Base-by-base conservation (phyloP, 1,139 yeast species). In the Yamadazyma diospyri region DNA sequence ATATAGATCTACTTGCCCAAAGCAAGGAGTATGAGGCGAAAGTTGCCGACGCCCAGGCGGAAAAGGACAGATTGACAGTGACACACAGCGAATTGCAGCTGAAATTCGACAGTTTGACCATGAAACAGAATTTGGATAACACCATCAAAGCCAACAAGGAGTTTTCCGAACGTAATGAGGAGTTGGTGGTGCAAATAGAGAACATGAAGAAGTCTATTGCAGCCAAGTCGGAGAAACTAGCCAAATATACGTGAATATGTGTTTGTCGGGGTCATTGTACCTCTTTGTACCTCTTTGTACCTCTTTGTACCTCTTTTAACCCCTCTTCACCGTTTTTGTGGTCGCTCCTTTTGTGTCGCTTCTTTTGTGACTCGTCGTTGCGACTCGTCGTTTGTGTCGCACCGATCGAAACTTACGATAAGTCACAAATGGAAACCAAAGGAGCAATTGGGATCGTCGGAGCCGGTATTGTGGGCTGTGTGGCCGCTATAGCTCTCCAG, bases 381-480 rank as follows among this genome's bases (percentile, higher is more conserved):
- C n/a, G n/a, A n/a, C n/a, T n/a, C n/a, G n/a, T n/a, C n/a, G n/a
- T n/a, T n/a, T n/a, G n/a, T n/a, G n/a, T n/a, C n/a, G n/a, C n/a
- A n/a, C n/a, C n/a, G n/a, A n/a, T n/a, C n/a, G n/a, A n/a, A n/a
- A n/a, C n/a, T n/a, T n/a, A n/a, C n/a, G n/a, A n/a, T n/a, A n/a
- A n/a, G n/a, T n/a, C n/a, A 9, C 20, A 18, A 18, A 24, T 18
- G 27, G n/a, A 7, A 18, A 13, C 18, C 6, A 30, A 22, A 14
- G 15, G 26, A 50, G 52, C 4, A 6, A 55, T 78, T 9, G 84
- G 76, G 1, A 67, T 81, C 23, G 72, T 81, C 10, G 89, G 94
- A 1, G 95, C 94, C 1, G 97, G 97, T 0, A 74, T 86, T 3
- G 97, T 89, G 4, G 97, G 97, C 1, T 75, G 94, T 35, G 65